These are phyloP conservation scores for Mucor sp. DNA, from an alignment of 371 early-diverging fungal species.

Conservation along the genomic window DNA sequence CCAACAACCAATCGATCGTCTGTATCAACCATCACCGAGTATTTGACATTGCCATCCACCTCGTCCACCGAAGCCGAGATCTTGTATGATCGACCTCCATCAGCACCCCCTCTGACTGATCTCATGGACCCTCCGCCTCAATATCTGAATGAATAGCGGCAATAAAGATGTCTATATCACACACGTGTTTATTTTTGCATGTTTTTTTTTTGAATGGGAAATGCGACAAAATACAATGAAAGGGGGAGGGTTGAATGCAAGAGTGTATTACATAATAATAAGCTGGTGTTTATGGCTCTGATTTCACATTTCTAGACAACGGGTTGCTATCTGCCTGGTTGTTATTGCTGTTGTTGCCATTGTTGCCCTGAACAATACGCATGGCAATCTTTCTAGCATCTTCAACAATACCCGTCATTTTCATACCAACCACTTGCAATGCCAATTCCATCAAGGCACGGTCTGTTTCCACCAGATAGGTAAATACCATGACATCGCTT, in stretches of 20 bases:
- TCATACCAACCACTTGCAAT: conserved; percentile 83
- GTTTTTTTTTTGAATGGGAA: too few species aligned
- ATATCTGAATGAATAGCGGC: background rate
- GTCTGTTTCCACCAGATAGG: conserved; percentile 75
- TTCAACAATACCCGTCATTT: conserved; percentile 79
- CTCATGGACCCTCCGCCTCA: conserved; percentile 9
- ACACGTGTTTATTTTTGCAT: background rate
- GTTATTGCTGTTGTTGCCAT: background rate
- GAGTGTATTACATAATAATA: background rate
- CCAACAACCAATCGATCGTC: background rate
- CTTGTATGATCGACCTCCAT: conserved; percentile 3
- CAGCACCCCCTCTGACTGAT: conserved; percentile 9
- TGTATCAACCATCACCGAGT: background rate
- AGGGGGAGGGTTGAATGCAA: background rate
- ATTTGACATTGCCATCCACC: background rate
- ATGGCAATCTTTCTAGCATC: conserved; percentile 76
- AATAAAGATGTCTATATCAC: background rate
- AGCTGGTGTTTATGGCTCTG: background rate
- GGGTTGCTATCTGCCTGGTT: background rate
- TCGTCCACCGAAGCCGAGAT: background rate
- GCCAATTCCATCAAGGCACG: conserved; percentile 87
- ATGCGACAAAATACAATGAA: background rate
- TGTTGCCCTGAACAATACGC: conserved; percentile 67
- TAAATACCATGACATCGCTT: conserved; percentile 60
- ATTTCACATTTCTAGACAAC: background rate